A percentile compares a stretch with the other conserved stretches of the same genome.
Evolutionary conservation across 2,329 filamentous ascomycete species (phyloP).

Genomic region (Arthrobotrys conoides): DNA sequence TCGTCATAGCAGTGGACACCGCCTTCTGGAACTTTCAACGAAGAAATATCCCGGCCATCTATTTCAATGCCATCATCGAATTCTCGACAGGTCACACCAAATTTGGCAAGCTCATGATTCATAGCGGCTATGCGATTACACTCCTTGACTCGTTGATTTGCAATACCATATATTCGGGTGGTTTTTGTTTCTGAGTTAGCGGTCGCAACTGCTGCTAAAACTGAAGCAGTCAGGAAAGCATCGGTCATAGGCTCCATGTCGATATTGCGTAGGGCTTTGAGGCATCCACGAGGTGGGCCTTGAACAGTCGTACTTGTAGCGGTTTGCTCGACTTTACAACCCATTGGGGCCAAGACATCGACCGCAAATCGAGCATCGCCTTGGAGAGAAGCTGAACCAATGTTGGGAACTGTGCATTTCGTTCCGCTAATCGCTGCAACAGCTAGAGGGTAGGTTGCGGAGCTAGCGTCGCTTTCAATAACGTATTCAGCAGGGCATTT

Average conservation of each 20-base stretch:
- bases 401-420: constrained; percentile 95
- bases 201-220: constrained; percentile 88
- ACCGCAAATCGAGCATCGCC: constrained; percentile 95
- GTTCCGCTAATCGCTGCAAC: constrained; percentile 96
- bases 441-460: constrained; percentile 93
- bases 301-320: constrained; percentile 90
- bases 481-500: constrained; percentile 86
- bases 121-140: constrained; percentile 97
- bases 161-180: constrained; percentile 92
- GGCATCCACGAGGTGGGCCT: constrained; percentile 80
- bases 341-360: constrained; percentile 92
- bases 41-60: constrained; percentile 70
- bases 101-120: constrained; percentile 94
- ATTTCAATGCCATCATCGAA: constrained; percentile 94
- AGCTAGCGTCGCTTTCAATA: constrained; percentile 97
- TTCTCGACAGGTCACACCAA: constrained; percentile 86
- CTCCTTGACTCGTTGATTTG: constrained; percentile 97
- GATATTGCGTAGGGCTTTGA: constrained; percentile 83
- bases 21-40: constrained; percentile 72
- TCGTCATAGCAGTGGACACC: constrained; percentile 95
- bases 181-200: constrained; percentile 75
- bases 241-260: constrained; percentile 99
- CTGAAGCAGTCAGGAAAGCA: constrained; percentile 94
- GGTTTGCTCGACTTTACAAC: constrained; percentile 88
- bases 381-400: constrained; percentile 90